Percentiles rank a stretch among this genome's conserved stretches.
phyloP scores from a whole-genome alignment of 176 grass and related monocot genomes.

The Raddia guianensis region DNA sequence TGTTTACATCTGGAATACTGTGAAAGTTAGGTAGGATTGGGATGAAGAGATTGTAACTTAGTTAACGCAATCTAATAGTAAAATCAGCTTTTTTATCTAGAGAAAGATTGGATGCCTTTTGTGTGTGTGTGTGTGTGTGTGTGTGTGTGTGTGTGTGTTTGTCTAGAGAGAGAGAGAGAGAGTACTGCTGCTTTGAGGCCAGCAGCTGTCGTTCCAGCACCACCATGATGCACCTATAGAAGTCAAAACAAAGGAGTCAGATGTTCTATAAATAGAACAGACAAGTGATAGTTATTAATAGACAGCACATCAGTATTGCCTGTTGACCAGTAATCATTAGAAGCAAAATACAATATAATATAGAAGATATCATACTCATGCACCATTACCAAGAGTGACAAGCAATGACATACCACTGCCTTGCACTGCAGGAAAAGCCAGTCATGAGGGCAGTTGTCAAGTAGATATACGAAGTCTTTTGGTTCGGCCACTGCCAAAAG shows the following conservation, averaged over 20 bases:
- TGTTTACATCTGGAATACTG: slow-evolving; percentile 12
- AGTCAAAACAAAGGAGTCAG: slow-evolving; percentile 1
- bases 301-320: background rate
- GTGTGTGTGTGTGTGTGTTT: too few relatives aligned
- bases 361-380: slow-evolving; percentile 6
- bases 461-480: slow-evolving; percentile 82
- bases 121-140: too few relatives aligned
- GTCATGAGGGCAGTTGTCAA: slow-evolving; percentile 95
- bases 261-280: background rate
- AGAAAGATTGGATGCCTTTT: background rate
- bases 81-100: background rate
- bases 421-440: slow-evolving; percentile 97
- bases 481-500: slow-evolving; percentile 68
- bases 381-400: background rate
- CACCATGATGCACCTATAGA: slow-evolving; percentile 93
- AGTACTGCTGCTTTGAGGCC: slow-evolving; percentile 87
- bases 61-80: background rate
- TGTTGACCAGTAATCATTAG: background rate
- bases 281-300: background rate
- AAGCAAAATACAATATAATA: background rate
- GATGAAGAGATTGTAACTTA: background rate
- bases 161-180: slow-evolving; percentile 2
- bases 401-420: slow-evolving; percentile 65
- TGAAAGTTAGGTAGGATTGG: background rate
- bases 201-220: slow-evolving; percentile 95